Evolutionary conservation across 75 land plant species (phyloP).

Genomic region (Azolla pinnata): DNA sequence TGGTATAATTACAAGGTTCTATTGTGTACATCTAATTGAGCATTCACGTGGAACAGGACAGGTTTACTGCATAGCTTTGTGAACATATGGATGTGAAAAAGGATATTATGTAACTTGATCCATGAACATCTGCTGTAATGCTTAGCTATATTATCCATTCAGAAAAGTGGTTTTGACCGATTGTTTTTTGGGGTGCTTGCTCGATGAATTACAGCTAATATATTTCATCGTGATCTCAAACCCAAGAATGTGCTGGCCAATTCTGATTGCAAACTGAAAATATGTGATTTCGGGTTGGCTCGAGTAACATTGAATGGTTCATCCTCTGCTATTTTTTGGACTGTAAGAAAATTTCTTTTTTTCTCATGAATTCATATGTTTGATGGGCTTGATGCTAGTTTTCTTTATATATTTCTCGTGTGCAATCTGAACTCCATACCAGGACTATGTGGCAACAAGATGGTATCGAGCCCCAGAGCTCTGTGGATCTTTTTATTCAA

Average conservation of each 20-base stretch:
- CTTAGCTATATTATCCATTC: too few relatives aligned
- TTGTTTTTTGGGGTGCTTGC: too few relatives aligned
- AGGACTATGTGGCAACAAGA: slow-evolving; percentile 87
- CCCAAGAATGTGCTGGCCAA: slow-evolving; percentile 13
- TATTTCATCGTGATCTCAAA: slow-evolving; percentile 12
- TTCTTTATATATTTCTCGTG: not conserved
- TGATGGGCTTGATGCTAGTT: not conserved
- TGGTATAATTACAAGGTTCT: too few relatives aligned
- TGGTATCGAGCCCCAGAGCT: slow-evolving; percentile 84
- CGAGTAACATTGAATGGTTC: slow-evolving; percentile 11
- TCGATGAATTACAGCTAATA: slow-evolving; percentile 11
- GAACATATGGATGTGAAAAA: too few relatives aligned
- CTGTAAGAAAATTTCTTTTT: slow-evolving; percentile 5
- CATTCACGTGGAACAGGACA: too few relatives aligned
- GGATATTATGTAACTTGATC: too few relatives aligned
- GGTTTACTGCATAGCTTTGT: too few relatives aligned
- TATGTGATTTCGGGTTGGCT: slow-evolving; percentile 14
- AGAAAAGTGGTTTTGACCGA: too few relatives aligned
- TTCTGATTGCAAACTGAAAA: slow-evolving; percentile 12
- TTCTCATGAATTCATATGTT: not conserved
- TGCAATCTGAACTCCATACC: not conserved
- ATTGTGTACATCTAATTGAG: too few relatives aligned
- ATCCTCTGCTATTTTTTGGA: slow-evolving; percentile 13
- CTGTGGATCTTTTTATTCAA: slow-evolving; percentile 76
- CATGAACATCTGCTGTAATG: too few relatives aligned